These are phyloP conservation scores for Hydrangea macrophylla DNA, from an alignment of 148 eudicot species.

Conservation along the genomic window DNA sequence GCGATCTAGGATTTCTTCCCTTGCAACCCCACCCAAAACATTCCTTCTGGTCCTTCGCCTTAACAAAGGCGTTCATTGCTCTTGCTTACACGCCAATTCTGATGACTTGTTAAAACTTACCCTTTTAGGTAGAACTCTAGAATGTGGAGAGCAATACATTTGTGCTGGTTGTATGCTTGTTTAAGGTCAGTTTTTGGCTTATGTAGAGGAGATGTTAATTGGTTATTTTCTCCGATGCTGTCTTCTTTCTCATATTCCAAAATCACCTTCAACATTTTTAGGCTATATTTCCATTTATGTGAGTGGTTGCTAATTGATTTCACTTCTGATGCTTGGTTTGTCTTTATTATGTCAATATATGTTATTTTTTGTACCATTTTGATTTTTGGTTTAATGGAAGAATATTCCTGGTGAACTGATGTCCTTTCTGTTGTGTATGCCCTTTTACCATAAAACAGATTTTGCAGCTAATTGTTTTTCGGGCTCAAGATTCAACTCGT, in stretches of 20 bases:
- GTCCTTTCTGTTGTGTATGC: neutral
- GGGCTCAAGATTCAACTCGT: conserved; percentile 64
- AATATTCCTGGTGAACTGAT: conserved; percentile 2
- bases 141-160: too few relatives aligned
- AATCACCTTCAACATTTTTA: neutral
- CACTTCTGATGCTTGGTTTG: neutral
- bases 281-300: neutral
- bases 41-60: too few relatives aligned
- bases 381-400: neutral
- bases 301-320: neutral
- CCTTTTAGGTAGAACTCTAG: too few relatives aligned
- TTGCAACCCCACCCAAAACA: too few relatives aligned
- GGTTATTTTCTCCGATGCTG: neutral
- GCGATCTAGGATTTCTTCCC: too few relatives aligned
- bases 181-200: neutral
- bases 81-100: too few relatives aligned
- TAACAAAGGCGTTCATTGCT: too few relatives aligned
- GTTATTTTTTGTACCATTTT: neutral
- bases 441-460: conserved; percentile 47
- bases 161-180: neutral
- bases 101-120: too few relatives aligned
- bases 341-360: neutral
- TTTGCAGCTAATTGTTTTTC: conserved; percentile 65
- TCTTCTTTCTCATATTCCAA: neutral
- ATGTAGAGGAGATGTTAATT: neutral